A percentile compares a stretch with the other conserved stretches of the same genome.
These are phyloP conservation scores for Linnemannia exigua DNA, from an alignment of 192 early-diverging fungal species.

Conservation along the genomic window DNA sequence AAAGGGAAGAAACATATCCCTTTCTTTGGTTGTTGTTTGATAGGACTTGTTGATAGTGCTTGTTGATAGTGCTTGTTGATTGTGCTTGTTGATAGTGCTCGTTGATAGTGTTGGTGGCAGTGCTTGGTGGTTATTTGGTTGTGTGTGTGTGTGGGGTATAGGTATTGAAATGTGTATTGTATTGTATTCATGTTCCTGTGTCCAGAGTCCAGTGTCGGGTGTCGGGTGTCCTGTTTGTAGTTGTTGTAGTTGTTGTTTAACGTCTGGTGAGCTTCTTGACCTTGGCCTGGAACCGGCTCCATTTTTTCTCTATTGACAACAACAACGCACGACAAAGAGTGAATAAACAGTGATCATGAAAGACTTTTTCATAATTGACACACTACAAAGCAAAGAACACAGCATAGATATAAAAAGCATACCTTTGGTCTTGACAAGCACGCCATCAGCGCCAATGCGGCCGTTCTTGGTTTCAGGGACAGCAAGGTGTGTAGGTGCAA, in stretches of 20 bases:
- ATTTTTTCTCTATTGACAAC: conserved; percentile 36
- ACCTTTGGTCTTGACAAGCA: conserved; percentile 23
- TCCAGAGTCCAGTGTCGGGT: background rate
- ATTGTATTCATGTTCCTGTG: too few species aligned
- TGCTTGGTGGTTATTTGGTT: conserved; percentile 3
- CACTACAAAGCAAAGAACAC: background rate
- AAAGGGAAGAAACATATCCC: background rate
- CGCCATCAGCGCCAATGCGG: background rate
- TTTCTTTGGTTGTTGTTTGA: too few species aligned
- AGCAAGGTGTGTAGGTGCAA: background rate
- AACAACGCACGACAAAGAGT: background rate
- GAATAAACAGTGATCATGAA: too few species aligned
- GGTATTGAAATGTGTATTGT: background rate
- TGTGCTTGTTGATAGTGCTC: background rate
- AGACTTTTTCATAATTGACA: too few species aligned
- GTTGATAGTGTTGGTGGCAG: background rate
- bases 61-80: background rate
- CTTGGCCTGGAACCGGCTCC: conserved; percentile 55
- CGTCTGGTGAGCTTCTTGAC: conserved; percentile 49
- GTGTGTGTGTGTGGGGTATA: background rate
- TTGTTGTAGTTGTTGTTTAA: background rate
- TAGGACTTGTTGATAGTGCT: background rate
- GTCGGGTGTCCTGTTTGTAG: background rate
- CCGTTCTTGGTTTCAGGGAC: background rate
- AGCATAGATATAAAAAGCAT: background rate